Base-by-base conservation (phyloP, 208 protist species). In the Trypanosoma rangeli region DNA sequence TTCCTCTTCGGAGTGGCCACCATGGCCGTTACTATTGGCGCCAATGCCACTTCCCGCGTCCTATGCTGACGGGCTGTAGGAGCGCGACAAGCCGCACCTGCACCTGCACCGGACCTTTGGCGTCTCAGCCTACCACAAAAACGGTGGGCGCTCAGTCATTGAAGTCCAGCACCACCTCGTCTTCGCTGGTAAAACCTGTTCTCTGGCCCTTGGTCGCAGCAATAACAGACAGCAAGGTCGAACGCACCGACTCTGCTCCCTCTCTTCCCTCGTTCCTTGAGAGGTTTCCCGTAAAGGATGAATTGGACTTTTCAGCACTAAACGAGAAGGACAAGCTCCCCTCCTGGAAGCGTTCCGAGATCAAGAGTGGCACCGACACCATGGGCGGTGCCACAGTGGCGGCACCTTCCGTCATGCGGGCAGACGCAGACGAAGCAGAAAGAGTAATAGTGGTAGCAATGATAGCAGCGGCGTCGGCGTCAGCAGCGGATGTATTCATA, bases 311-410 rank as follows among this genome's bases (percentile, higher is more conserved):
- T 0, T 49, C 57, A 49, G 4, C 37, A 62, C 20, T n/a, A 24
- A 5, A 55, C 5, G 13, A 1, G 8, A 28, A 9, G 2, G 46
- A 1, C 0, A 42, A 35, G 9, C 1, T 13, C 12, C 54, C 3
- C 20, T 72, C 57, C 10, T 72, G 46, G 54, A 72, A 72, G 12
- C 57, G 67, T 12, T 72, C 67, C n/a, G 57, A 72, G 9, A 72
- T 1, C 16, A 72, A 12, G 13, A 44, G 42, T 12, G 44, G 16
- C 56, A 46, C 37, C 31, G 42, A n/a, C 26, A 10, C 10, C n/a
- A 22, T 8, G 5, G 22, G 22, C 18, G 10, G 50, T 28, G 24
- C 54, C 24, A 10, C 54, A 39, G 33, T 29, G n/a, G 26, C 26
- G 3, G 9, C 0, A 8, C 0, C 58, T 24, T 33, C 33, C 20